Base-by-base conservation (phyloP, 352 stramenopile species). In the Pythium folliculosum region DNA sequence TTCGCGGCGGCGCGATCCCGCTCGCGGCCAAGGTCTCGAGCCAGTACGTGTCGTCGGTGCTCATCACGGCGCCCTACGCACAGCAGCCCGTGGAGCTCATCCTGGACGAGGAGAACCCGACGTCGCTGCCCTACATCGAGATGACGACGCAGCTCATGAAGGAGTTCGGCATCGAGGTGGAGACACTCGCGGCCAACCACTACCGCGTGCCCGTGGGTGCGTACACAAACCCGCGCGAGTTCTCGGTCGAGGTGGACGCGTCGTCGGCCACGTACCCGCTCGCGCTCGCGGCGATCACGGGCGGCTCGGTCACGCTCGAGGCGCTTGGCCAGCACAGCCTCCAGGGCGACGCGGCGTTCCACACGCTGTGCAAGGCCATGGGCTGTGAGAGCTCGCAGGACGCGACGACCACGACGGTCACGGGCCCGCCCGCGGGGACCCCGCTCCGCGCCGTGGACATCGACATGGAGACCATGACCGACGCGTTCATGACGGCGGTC, bases 401-500 rank as follows among this genome's bases (percentile, higher is more conserved):
- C 65, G 75, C 70, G 32, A 77, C 65, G 7, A 89, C 80, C 14
- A 95, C 88, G 30, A 93, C 77, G 5, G 85, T 96, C 37, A 76
- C 56, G 48, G 87, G 78, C 81, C 95, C 73, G 71, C 96, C 73
- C 77, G 76, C 65, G 43, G 94, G 72, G 71, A 95, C 76, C 53
- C 82, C 55, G 60, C 73, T 94, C n/a, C 77, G 83, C 44, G 91
- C 89, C 2, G 83, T 97, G 21, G 94, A 99, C 63, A 94, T 99
- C 37, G 95, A 99, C 77, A 99, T 98, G 88, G 90, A 96, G 55
- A 96, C 96, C 7, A 99, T 99, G 81, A 98, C 97, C 9, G 97
- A 99, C 80, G 96, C 96, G 53, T 98, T 98, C 61, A 99, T 99
- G 97, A 99, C 96, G 30, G 84, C 98, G 16, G 96, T 97, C 5